A percentile compares a stretch with the other conserved stretches of the same genome.
Conservation (phyloP, 345 rosid species). For the Odontarrhena argentea region DNA sequence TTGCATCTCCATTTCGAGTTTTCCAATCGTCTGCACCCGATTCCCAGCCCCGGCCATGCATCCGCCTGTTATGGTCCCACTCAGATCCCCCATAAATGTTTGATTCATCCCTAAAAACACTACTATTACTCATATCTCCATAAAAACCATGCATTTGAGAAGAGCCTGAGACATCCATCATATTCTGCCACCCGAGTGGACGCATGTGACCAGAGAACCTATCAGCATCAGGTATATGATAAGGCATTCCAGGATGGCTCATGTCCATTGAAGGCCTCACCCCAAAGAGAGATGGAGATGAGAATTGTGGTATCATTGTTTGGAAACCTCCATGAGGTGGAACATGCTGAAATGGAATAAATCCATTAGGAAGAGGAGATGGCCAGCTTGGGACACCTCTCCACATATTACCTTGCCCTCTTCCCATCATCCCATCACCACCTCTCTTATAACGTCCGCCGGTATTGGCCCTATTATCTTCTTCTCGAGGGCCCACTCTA, state of each 20-base stretch:
- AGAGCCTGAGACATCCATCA: slow-evolving; percentile 78
- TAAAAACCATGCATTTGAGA: slow-evolving; percentile 72
- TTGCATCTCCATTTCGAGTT: slow-evolving; percentile 67
- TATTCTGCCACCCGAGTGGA: slow-evolving; percentile 92
- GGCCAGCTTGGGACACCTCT: slow-evolving; percentile 88
- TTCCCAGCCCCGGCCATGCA: slow-evolving; percentile 82
- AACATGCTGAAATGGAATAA: slow-evolving; percentile 85
- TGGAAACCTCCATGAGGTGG: slow-evolving; percentile 82
- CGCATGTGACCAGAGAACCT: slow-evolving; percentile 83
- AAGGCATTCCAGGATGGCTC: slow-evolving; percentile 74
- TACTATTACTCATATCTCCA: slow-evolving; percentile 82
- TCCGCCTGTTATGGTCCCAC: slow-evolving; percentile 84
- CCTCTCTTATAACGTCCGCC: slow-evolving; percentile 65
- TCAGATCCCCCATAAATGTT: slow-evolving; percentile 71
- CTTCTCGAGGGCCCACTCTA: slow-evolving; percentile 67
- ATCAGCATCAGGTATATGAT: slow-evolving; percentile 78
- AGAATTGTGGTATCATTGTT: slow-evolving; percentile 76
- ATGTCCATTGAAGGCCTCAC: slow-evolving; percentile 87
- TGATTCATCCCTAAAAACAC: slow-evolving; percentile 77
- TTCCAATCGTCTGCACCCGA: slow-evolving; percentile 74
- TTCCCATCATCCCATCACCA: slow-evolving; percentile 62
- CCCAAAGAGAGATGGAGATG: slow-evolving; percentile 69
- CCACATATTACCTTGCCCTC: slow-evolving; percentile 91
- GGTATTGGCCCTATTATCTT: slow-evolving; percentile 56
- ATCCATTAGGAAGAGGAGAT: slow-evolving; percentile 76